Conservation (phyloP, 345 rosid genomes). For the Sisymbrium irio region DNA sequence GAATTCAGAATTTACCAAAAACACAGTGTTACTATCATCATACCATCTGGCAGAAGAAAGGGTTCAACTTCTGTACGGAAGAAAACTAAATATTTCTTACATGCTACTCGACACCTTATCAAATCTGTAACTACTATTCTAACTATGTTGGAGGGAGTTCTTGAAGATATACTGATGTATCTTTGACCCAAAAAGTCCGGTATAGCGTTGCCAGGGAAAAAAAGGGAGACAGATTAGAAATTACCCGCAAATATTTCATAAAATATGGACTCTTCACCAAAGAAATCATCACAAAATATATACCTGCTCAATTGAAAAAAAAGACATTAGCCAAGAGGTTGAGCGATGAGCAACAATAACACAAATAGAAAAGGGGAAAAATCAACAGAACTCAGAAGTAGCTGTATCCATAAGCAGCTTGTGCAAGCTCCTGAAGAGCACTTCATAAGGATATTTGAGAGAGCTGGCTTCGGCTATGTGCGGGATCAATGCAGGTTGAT, state of each 20-base stretch:
- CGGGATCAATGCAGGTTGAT: slow-evolving; percentile 96
- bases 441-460: slow-evolving; percentile 92
- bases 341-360: slow-evolving; percentile 1
- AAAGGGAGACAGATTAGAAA: slow-evolving; percentile 1
- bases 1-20: neutral
- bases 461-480: slow-evolving; percentile 99
- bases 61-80: neutral
- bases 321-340: slow-evolving; percentile 12
- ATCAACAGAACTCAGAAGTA: slow-evolving; percentile 81
- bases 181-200: neutral
- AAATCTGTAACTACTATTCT: neutral
- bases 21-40: slow-evolving; percentile 2
- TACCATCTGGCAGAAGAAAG: neutral
- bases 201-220: neutral
- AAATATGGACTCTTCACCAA: slow-evolving; percentile 90
- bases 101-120: neutral
- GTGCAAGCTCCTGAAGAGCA: slow-evolving; percentile 93
- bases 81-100: neutral
- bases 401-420: slow-evolving; percentile 99
- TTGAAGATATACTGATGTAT: slow-evolving; percentile 1
- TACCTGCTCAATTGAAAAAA: slow-evolving; percentile 52
- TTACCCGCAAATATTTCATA: slow-evolving; percentile 87
- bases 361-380: slow-evolving; percentile 18
- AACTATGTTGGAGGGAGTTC: slow-evolving; percentile 7
- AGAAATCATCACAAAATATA: slow-evolving; percentile 93